phyloP scores from a whole-genome alignment of 345 rosid genomes.

The Nasturtium officinale region DNA sequence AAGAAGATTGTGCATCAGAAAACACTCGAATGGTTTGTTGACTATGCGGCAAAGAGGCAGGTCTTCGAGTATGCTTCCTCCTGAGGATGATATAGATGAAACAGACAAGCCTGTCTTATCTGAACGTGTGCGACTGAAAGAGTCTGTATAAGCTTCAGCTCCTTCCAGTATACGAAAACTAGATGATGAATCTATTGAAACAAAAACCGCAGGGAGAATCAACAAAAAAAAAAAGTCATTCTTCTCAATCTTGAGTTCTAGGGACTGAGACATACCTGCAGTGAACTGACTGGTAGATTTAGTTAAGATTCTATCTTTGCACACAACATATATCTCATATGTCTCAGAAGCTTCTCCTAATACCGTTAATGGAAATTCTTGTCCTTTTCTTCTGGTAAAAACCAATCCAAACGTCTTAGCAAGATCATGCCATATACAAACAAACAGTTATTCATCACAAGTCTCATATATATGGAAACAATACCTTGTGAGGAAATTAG shows the following conservation, averaged over 20 bases:
- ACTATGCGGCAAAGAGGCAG: conserved; percentile 34
- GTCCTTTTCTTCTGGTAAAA: conserved; percentile 57
- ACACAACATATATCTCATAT: conserved; percentile 60
- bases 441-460: not conserved
- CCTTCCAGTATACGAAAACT: conserved; percentile 39
- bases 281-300: conserved; percentile 49
- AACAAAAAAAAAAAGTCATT: too few species aligned
- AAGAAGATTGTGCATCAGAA: conserved; percentile 40
- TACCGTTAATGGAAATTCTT: conserved; percentile 57
- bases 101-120: conserved; percentile 35
- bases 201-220: not conserved
- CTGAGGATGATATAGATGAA: conserved; percentile 36
- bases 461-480: not conserved
- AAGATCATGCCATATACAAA: not conserved
- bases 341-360: conserved; percentile 53
- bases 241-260: too few species aligned
- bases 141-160: conserved; percentile 39
- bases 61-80: conserved; percentile 27
- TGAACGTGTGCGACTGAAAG: conserved; percentile 39
- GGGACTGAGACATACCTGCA: conserved; percentile 41
- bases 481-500: conserved; percentile 62
- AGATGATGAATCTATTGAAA: conserved; percentile 34
- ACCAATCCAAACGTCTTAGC: not conserved
- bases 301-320: conserved; percentile 47
- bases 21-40: conserved; percentile 28